A percentile compares a stretch with the other conserved stretches of the same genome.
Conservation (phyloP, 345 rosid genomes). For the Ceriops zippeliana region DNA sequence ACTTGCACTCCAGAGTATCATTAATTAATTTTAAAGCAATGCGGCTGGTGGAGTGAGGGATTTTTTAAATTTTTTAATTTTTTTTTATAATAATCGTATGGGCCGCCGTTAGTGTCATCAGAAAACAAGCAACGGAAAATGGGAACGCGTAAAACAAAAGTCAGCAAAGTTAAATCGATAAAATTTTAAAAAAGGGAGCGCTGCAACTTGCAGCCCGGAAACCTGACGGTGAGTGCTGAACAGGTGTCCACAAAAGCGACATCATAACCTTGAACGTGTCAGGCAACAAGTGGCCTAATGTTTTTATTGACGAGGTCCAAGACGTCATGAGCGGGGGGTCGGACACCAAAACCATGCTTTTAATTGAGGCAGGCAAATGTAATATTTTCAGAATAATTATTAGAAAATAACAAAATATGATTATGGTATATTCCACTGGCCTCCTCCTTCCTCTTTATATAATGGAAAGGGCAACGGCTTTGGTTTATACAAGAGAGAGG, state of each 20-base stretch:
- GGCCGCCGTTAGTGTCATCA: no score
- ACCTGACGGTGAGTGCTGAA: slow-evolving; percentile 13
- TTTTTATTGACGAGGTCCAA: background rate
- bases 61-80: no score
- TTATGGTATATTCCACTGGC: background rate
- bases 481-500: slow-evolving; percentile 24
- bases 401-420: slow-evolving; percentile 13
- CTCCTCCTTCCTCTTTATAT: slow-evolving; percentile 30
- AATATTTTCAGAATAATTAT: background rate
- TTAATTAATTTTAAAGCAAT: no score
- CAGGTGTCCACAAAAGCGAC: slow-evolving; percentile 23
- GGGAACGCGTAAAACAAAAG: slow-evolving; percentile 29
- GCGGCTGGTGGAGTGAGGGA: no score
- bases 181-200: background rate
- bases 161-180: slow-evolving; percentile 19
- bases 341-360: no score
- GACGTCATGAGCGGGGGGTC: slow-evolving; percentile 13
- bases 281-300: background rate
- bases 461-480: slow-evolving; percentile 12
- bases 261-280: background rate
- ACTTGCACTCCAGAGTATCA: no score
- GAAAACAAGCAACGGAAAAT: background rate
- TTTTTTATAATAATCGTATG: no score
- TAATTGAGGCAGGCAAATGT: background rate
- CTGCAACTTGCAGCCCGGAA: slow-evolving; percentile 4